Evolutionary conservation across 2,329 filamentous ascomycete genomes (phyloP).

Genomic region (Phyllosticta capitalensis): DNA sequence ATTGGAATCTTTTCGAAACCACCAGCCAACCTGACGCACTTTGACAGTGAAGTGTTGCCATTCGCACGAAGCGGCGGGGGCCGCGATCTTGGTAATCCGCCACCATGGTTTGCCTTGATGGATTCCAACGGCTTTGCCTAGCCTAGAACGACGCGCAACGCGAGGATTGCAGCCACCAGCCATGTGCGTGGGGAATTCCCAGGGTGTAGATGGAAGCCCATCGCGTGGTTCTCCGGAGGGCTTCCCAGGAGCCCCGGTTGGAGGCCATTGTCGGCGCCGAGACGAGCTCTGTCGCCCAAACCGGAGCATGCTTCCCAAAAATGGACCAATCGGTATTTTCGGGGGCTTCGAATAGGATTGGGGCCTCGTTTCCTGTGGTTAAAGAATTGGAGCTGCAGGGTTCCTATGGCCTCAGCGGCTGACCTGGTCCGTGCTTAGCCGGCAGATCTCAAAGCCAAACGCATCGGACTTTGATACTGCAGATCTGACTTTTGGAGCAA

Average conservation of each 20-base stretch:
- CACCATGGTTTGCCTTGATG: neutral
- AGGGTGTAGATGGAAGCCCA: neutral
- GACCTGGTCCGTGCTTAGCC: neutral
- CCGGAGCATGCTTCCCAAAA: neutral
- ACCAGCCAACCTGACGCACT: neutral
- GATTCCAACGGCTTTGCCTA: neutral
- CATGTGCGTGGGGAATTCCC: neutral
- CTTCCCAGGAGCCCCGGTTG: neutral
- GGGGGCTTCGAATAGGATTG: neutral
- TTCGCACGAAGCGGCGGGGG: too few relatives aligned
- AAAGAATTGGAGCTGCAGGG: neutral
- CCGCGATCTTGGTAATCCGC: neutral
- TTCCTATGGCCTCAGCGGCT: neutral
- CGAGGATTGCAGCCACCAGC: neutral
- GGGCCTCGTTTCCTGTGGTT: neutral
- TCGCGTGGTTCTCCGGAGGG: neutral
- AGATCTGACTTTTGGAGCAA: slow-evolving; percentile 9
- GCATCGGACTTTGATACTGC: slow-evolving; percentile 8
- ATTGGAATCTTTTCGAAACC: neutral
- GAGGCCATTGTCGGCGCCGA: neutral
- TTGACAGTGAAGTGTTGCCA: neutral
- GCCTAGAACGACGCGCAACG: neutral
- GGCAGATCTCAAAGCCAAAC: slow-evolving; percentile 5
- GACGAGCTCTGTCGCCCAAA: too few relatives aligned
- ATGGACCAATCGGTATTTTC: neutral